Evolutionary conservation across 1,284 basidiomycete genomes (phyloP), one percentile per base, ranked within the genome.

Genomic region (Ustilago nuda): DNA sequence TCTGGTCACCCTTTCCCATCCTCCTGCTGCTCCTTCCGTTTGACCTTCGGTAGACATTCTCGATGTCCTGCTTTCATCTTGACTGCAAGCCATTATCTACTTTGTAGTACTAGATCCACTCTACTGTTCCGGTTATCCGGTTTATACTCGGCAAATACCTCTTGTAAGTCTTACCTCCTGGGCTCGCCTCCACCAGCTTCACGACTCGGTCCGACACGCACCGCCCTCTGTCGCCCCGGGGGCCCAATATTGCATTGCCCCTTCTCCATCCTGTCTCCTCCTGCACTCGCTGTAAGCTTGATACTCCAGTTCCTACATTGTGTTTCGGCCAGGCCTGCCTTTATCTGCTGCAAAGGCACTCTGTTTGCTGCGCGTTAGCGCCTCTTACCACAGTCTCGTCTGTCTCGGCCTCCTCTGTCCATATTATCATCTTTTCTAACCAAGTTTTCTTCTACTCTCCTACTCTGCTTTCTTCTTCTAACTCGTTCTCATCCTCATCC

Each of bases 131-230:
- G 1, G 15, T 32, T 50, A 50, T 50, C 48, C 48, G 48, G 48
- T 50, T 13, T 12, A 8, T 32, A 45, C n/a, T 30, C 30, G 48
- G 48, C 30, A 37, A 36, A 9, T 33, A 35, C 33, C 23, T 37
- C 23, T 30, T 23, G 32, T 53, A 53, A 35, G 51, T 37, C 12
- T 19, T 3, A 13, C 53, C 19, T 23, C 27, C 27, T 30, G 12
- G 12, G 19, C 15, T 56, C 27, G 17, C 30, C 33, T 61, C 59
- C 59, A 61, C 13, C 37, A 33, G 19, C 52, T 17, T 6, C 30
- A 30, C 48, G 23, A 23, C 27, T 67, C 70, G 70, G 70, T 72
- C 70, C 70, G 70, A 72, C 30, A 46, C 70, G 64, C 56, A 66
- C 70, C 70, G 70, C 50, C 19, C 30, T 19, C 32, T 56, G 36